Conservation (phyloP, 108 stramenopile genomes). For the Fragilariopsis cylindrus region DNA sequence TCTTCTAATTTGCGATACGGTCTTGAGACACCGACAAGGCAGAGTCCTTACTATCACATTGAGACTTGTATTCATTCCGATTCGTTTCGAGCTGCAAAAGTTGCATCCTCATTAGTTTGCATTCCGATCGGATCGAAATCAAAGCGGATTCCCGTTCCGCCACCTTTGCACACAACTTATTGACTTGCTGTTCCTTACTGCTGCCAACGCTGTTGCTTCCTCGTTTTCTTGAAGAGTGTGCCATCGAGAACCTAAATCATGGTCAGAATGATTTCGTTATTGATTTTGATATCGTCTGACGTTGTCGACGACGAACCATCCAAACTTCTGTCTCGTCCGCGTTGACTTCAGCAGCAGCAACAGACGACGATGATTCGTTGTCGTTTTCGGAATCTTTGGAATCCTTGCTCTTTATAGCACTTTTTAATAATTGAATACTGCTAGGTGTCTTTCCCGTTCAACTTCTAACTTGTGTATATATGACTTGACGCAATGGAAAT, state of each 20-base stretch:
- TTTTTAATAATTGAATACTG: neutral
- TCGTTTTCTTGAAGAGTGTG: constrained; percentile 15
- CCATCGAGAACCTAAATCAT: constrained; percentile 15
- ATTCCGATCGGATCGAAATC: constrained; percentile 11
- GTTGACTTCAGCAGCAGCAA: too few relatives aligned
- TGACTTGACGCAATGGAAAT: constrained; percentile 8
- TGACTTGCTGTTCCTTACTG: constrained; percentile 15
- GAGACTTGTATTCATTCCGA: constrained; percentile 12
- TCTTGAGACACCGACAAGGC: constrained; percentile 8
- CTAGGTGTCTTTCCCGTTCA: neutral
- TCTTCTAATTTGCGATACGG: constrained; percentile 10
- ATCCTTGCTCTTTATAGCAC: too few relatives aligned
- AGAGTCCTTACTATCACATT: neutral
- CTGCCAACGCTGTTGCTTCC: neutral
- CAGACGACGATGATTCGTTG: neutral
- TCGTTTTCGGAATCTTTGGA: neutral
- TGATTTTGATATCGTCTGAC: neutral
- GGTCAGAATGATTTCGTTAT: constrained; percentile 1
- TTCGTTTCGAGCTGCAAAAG: constrained; percentile 3
- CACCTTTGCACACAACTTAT: neutral
- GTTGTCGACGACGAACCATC: neutral
- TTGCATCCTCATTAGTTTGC: constrained; percentile 18
- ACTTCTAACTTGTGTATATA: constrained; percentile 6
- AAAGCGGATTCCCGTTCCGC: neutral
- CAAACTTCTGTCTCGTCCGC: too few relatives aligned